phyloP scores from a whole-genome alignment of 495 filamentous ascomycete genomes.

The Friedmanniomyces simplex region DNA sequence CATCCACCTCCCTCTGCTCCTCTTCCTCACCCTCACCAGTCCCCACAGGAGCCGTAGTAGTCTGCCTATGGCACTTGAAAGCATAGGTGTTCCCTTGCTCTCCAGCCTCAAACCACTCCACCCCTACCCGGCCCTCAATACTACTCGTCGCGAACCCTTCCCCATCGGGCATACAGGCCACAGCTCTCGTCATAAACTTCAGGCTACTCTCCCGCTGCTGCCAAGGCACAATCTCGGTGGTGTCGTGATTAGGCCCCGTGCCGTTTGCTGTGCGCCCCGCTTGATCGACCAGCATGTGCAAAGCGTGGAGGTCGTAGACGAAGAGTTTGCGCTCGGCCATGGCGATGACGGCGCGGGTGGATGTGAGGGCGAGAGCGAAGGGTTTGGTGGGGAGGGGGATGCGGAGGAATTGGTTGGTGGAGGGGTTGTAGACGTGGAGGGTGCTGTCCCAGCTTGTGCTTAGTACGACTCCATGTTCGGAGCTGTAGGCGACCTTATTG shows the following conservation, averaged over 20 bases:
- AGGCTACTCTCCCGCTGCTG: slow-evolving; percentile 82
- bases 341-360: slow-evolving; percentile 80
- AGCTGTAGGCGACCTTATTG: slow-evolving; percentile 71
- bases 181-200: slow-evolving; percentile 89
- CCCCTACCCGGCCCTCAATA: slow-evolving; percentile 89
- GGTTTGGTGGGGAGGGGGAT: slow-evolving; percentile 71
- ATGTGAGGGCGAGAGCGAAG: slow-evolving; percentile 70
- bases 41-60: slow-evolving; percentile 14
- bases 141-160: slow-evolving; percentile 77
- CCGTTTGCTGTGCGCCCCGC: slow-evolving; percentile 27
- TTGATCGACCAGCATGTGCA: slow-evolving; percentile 45
- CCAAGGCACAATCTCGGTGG: slow-evolving; percentile 61
- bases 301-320: slow-evolving; percentile 78
- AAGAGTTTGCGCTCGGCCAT: slow-evolving; percentile 87
- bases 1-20: slow-evolving; percentile 56
- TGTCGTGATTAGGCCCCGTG: not conserved
- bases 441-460: slow-evolving; percentile 91
- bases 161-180: slow-evolving; percentile 95
- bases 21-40: slow-evolving; percentile 2
- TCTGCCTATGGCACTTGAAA: slow-evolving; percentile 92
- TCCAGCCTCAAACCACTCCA: slow-evolving; percentile 92
- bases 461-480: slow-evolving; percentile 62
- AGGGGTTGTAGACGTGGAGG: slow-evolving; percentile 66
- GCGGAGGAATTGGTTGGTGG: slow-evolving; percentile 38
- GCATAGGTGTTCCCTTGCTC: slow-evolving; percentile 88